These are phyloP conservation scores for Phylloporus arenicola DNA, from an alignment of 768 basidiomycete species.

Conservation along the genomic window DNA sequence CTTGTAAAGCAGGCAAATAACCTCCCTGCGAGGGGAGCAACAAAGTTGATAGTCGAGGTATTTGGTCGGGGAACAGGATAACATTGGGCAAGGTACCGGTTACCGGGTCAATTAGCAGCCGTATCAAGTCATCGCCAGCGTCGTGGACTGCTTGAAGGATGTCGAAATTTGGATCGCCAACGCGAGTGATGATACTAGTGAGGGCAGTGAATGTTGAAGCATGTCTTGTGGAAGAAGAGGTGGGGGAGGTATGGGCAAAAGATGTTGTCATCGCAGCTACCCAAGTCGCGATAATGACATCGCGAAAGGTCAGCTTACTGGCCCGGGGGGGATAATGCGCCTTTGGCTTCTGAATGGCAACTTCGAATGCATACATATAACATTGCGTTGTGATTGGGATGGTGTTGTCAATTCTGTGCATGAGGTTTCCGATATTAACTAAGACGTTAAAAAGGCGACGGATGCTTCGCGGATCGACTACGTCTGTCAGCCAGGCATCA, in stretches of 20 bases:
- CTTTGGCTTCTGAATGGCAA: conserved; percentile 32
- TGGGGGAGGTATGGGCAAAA: conserved; percentile 17
- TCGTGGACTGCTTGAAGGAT: conserved; percentile 31
- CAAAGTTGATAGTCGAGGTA: conserved; percentile 29
- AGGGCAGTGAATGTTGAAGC: conserved; percentile 17
- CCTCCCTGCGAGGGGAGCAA: conserved; percentile 35
- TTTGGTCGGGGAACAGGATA: conserved; percentile 38
- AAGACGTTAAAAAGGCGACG: conserved; percentile 44
- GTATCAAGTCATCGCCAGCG: conserved; percentile 31
- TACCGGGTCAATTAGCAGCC: conserved; percentile 30
- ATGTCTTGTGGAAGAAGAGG: conserved; percentile 18
- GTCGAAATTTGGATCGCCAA: conserved; percentile 33
- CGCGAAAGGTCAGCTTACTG: conserved; percentile 30
- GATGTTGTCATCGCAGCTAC: conserved; percentile 31
- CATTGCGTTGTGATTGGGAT: conserved; percentile 31
- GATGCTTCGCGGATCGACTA: conserved; percentile 27
- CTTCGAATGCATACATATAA: conserved; percentile 40
- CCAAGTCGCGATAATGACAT: conserved; percentile 37
- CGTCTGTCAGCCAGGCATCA: conserved; percentile 19
- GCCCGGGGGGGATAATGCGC: conserved; percentile 10
- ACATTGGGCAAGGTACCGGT: conserved; percentile 39
- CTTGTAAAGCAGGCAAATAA: conserved; percentile 31
- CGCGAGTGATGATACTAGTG: conserved; percentile 18
- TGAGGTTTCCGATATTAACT: conserved; percentile 37
- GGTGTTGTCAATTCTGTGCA: conserved; percentile 25